Evolutionary conservation across 2,329 filamentous ascomycete species (phyloP), one percentile per base, ranked within the genome.

Genomic region (Fusarium concolor): DNA sequence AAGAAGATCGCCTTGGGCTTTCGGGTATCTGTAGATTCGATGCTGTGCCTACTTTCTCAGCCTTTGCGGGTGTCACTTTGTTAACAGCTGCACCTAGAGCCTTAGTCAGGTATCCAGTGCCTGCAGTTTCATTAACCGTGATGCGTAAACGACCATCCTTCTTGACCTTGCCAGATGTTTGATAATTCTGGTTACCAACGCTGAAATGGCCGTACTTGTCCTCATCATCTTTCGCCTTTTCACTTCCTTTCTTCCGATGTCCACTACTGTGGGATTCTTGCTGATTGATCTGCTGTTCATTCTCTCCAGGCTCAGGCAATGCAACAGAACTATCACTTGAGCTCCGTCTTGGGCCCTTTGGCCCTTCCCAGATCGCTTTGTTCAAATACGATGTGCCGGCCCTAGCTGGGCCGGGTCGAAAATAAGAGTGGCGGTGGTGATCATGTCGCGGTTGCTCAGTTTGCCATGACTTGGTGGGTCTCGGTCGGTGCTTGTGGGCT

Each of bases 71-170:
- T 31, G 61, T 44, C 26, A 75, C 69, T 56, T 70, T 78, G 68
- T 87, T 87, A 55, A 85, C 82, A 43, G 91, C 83, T 5, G 87
- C 87, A 5, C 90, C 91, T 1, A 94, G 80, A 5, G 90, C 90
- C 74, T 93, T 93, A 42, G 90, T 90, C 26, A 94, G 81, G 70
- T 92, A 93, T 12, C 91, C 91, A 2, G 82, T 89, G 67, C 90
- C 88, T 56, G 85, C 85, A 2, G 87, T 90, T 74, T 94, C 91
- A 53, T 90, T 89, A 72, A 94, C 84, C 6, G 89, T 90, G 64
- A 94, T 92, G 64, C 87, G 88, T 47, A 94, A 78, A 22, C 92
- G 85, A 0, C 92, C 92, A 75, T 94, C 91, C 45, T 81, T 84
- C 76, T 87, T 90, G 2, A 92, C 85, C 65, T 83, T 88, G 24